A percentile compares a stretch with the other conserved stretches of the same genome.
Conservation (phyloP, 2,329 filamentous ascomycete species). For the Colletotrichum sp. region DNA sequence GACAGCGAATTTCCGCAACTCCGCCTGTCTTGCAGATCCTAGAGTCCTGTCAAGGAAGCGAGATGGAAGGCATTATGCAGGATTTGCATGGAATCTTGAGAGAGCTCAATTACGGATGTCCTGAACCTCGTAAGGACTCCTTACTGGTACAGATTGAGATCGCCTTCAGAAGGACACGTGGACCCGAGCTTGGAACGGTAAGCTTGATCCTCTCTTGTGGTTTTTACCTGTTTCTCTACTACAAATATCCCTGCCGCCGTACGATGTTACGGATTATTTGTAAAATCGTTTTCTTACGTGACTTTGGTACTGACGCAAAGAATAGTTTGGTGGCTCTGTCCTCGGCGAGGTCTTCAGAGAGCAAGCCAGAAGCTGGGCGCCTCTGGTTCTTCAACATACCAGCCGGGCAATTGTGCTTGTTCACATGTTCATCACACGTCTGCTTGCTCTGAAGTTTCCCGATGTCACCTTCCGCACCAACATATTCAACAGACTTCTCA, state of each 20-base stretch:
- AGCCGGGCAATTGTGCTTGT: constrained; percentile 54
- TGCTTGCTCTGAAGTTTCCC: constrained; percentile 46
- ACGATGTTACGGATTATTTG: neutral
- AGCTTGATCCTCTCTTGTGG: constrained; percentile 7
- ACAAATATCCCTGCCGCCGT: neutral
- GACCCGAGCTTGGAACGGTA: constrained; percentile 58
- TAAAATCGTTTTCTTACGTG: neutral
- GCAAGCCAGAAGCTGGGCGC: constrained; percentile 59
- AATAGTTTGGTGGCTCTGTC: constrained; percentile 41
- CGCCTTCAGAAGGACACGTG: constrained; percentile 47
- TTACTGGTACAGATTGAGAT: constrained; percentile 35
- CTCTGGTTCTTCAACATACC: constrained; percentile 51
- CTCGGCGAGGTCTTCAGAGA: constrained; percentile 52
- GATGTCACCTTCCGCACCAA: constrained; percentile 45
- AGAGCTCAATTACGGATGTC: constrained; percentile 16
- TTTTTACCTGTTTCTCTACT: neutral
- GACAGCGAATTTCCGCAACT: neutral
- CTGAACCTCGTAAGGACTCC: constrained; percentile 15
- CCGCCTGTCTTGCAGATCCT: neutral
- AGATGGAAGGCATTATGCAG: constrained; percentile 12
- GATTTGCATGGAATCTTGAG: neutral
- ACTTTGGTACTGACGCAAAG: neutral
- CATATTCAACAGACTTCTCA: constrained; percentile 46
- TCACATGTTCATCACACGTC: constrained; percentile 53
- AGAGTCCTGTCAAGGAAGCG: neutral